Base-by-base conservation (phyloP, 768 basidiomycete genomes). In the Pilatotrama ljubarskyi region DNA sequence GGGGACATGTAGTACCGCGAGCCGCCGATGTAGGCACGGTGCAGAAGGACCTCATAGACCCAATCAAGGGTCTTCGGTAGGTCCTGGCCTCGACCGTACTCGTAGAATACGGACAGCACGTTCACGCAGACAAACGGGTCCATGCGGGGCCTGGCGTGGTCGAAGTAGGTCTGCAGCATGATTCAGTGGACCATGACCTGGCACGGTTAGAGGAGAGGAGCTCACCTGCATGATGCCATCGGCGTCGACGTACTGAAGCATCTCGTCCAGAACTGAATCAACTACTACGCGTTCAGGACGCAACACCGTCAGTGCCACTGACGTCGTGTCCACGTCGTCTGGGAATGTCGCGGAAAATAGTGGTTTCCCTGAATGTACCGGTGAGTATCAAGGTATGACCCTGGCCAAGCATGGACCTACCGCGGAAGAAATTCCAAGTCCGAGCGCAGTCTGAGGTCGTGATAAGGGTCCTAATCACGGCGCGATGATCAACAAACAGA, bases 351-450 rank as follows among this genome's bases (percentile, higher is more conserved):
- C 64, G 2, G 56, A 58, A 35, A 64, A 64, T 10, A 61, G 41
- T 15, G 64, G 59, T 22, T 64, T 51, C 6, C 59, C 64, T 64
- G 42, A 32, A 18, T 5, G n/a, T 1, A 7, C 13, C 29, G 44
- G 2, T 49, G 32, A 50, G 38, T 26, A 15, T 17, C 25, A 8
- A 3, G 9, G 18, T 14, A 11, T 18, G 2, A 43, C 15, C 17
- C 10, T 17, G 3, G 6, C 7, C 17, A 4, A n/a, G 14, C 29
- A 20, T 24, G 29, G 51, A 32, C 42, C 46, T 48, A 67, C 80
- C 80, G 64, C 77, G 75, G 67, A 84, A 85, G 68, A 85, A 85
- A 57, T 84, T 84, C 79, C 81, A 84, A 74, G 73, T 36, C 75
- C 69, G 44, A 78, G 76, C 37, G 78, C 74, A 22, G 38, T 66